Base-by-base conservation (phyloP, 2,329 filamentous ascomycete species). In the Nigrospora osmanthi region DNA sequence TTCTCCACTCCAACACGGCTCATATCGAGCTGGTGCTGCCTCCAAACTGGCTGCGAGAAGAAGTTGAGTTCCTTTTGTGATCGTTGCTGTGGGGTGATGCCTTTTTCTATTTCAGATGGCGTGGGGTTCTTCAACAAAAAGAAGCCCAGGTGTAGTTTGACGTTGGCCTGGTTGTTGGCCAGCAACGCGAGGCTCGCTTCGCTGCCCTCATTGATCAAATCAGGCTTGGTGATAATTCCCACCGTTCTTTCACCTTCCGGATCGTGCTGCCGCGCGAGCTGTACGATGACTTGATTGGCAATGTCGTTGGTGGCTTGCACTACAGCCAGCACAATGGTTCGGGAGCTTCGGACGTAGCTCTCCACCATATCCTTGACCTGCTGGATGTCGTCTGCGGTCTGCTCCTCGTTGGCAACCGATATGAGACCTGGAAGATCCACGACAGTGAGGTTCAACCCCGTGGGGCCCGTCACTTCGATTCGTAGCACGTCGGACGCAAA, bases 361-460 rank as follows among this genome's bases (percentile, higher is more conserved):
- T 63, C 48, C 2, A 72, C 65, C 19, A 75, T 57, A 1, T 54
- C 45, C 3, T 49, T 42, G 1, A 73, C 63, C 3, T 60, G 40
- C 11, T 62, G 49, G 2, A 65, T 58, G 31, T 67, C 65, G 12
- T 45, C 42, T 0, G 48, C 51, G 11, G 58, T 60, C 36, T 68
- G 59, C 6, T 63, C 53, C 9, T 64, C 58, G 15, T 57, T 61
- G 9, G 62, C 48, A 2, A 58, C 55, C 2, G 64, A 56, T 17
- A 74, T 68, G 2, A 75, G 56, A 1, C 72, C 70, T 1, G 70
- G 71, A 1, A 75, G 56, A 48, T 75, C 72, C 1, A 75, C 69
- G 1, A 75, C 57, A 1, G 70, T 74, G 7, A 75, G 59, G 34
- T 70, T 65, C 1, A 52, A 50, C 3, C 52, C 54, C 0, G 44